Conservation (phyloP, 768 basidiomycete genomes). For the Exidia glandulosa region DNA sequence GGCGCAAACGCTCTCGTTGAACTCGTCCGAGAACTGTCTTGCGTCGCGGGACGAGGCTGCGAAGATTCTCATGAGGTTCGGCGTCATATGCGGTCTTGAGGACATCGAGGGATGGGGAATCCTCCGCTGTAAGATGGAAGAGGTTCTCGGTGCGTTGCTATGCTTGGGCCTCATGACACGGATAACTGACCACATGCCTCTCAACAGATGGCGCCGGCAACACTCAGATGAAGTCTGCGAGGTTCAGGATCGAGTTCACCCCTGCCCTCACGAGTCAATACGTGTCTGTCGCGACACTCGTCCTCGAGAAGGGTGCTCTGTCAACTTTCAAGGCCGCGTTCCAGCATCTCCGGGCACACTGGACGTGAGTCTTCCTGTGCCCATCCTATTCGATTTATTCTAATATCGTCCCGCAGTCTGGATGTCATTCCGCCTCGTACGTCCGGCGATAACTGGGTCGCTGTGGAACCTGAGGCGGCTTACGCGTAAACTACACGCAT, state of each 20-base stretch:
- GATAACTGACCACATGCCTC: conserved; percentile 25
- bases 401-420: no score
- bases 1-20: conserved; percentile 40
- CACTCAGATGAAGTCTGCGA: conserved; percentile 9
- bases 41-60: conserved; percentile 49
- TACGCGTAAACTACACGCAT: no score
- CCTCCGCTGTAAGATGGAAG: conserved; percentile 44
- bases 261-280: conserved; percentile 16
- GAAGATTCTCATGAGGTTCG: conserved; percentile 53
- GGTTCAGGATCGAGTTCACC: conserved; percentile 76
- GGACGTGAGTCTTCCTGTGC: conserved; percentile 32
- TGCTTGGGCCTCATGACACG: background rate
- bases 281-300: conserved; percentile 59
- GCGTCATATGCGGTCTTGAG: conserved; percentile 52
- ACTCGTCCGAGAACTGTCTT: conserved; percentile 43
- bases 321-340: conserved; percentile 75
- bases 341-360: conserved; percentile 59
- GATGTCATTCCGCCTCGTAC: no score
- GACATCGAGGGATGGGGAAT: conserved; percentile 30
- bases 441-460: no score
- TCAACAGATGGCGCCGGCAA: background rate
- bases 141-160: conserved; percentile 10
- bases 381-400: no score
- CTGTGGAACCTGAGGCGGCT: no score
- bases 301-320: conserved; percentile 85